phyloP scores from a whole-genome alignment of 192 early-diverging fungal genomes.

The Umbelopsis ramanniana region DNA sequence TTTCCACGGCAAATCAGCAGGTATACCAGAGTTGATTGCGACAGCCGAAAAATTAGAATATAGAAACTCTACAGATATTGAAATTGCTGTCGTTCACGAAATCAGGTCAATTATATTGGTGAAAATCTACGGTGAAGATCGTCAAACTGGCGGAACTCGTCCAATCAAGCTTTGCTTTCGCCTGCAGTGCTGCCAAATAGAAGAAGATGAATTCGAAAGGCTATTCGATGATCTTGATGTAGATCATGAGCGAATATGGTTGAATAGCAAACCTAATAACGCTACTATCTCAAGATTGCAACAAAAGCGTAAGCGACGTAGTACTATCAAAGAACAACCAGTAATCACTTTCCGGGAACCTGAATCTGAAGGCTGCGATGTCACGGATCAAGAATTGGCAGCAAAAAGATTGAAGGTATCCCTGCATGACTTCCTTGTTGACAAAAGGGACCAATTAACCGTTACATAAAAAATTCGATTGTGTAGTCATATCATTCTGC shows the following conservation, averaged over 20 bases:
- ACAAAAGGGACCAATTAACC: no score
- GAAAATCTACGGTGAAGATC: background rate
- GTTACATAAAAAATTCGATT: no score
- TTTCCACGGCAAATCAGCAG: background rate
- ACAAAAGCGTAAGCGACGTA: no score
- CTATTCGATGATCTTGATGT: background rate
- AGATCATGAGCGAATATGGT: background rate
- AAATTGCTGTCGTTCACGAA: background rate
- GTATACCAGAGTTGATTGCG: background rate
- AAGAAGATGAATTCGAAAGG: background rate
- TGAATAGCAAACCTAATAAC: background rate
- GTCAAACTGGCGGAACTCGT: background rate
- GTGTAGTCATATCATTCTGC: no score
- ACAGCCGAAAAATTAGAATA: background rate
- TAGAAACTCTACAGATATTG: background rate
- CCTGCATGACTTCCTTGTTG: no score
- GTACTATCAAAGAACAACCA: no score
- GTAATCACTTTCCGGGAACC: no score
- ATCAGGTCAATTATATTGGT: background rate
- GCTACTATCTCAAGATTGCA: no score
- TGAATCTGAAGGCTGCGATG: no score
- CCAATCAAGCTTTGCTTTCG: background rate
- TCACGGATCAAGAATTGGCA: no score
- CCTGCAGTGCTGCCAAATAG: background rate
- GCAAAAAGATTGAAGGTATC: no score